Percentiles rank a stretch among this genome's conserved stretches.
Evolutionary conservation across 2,329 filamentous ascomycete genomes (phyloP).

Genomic region (Nothomitra cinnamomea): DNA sequence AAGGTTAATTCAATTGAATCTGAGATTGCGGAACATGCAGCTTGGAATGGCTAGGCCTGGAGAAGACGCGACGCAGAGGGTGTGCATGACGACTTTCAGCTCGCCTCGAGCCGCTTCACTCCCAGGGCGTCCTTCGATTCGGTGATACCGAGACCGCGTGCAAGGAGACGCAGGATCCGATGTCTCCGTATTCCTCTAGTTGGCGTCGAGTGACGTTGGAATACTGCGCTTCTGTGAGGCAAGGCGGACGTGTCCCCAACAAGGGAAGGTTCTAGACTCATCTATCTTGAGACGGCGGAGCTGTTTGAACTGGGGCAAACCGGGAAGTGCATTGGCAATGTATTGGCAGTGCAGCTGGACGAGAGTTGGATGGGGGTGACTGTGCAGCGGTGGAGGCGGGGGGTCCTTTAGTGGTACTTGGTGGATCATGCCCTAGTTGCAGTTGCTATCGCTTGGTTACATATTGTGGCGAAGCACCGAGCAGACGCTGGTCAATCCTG

Average conservation of each 20-base stretch:
- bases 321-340: background rate
- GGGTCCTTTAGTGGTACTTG: background rate
- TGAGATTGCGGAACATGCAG: no score
- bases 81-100: no score
- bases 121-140: background rate
- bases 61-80: background rate
- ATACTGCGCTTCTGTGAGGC: background rate
- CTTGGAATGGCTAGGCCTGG: no score
- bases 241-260: background rate
- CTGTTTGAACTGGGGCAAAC: background rate
- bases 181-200: no score
- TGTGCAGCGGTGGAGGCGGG: background rate
- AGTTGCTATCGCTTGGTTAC: no score
- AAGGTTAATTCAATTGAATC: no score
- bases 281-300: background rate
- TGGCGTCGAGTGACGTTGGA: no score
- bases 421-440: background rate
- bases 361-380: background rate
- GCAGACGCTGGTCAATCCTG: background rate
- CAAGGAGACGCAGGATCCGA: no score
- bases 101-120: no score
- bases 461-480: background rate
- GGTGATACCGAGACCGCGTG: background rate
- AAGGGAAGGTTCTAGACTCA: background rate
- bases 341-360: no score